phyloP scores from a whole-genome alignment of 2,329 filamentous ascomycete species.

The Penicillium hordei region DNA sequence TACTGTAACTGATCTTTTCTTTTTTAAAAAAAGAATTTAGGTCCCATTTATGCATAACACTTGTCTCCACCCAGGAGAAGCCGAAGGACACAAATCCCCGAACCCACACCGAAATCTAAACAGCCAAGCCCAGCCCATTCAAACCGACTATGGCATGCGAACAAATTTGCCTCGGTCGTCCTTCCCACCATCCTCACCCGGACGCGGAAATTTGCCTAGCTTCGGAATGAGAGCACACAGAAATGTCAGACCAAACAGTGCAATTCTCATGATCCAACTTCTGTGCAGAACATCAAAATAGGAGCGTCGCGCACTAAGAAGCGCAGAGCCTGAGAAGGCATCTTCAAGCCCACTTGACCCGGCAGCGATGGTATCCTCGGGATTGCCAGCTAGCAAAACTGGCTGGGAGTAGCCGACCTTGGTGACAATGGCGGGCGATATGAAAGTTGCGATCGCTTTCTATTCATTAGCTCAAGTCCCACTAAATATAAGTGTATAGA shows the following conservation, averaged over 20 bases:
- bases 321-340: neutral
- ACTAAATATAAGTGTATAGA: too few species aligned
- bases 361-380: neutral
- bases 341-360: neutral
- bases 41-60: neutral
- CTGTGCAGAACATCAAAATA: neutral
- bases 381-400: neutral
- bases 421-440: too few species aligned
- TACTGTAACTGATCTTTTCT: neutral
- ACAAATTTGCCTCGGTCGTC: neutral
- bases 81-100: neutral
- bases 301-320: too few species aligned
- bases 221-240: neutral
- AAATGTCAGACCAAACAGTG: neutral
- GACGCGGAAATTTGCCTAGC: neutral
- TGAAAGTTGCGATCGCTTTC: too few species aligned
- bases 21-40: neutral
- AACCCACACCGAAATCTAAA: neutral
- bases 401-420: too few species aligned
- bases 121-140: neutral
- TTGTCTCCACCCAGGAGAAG: neutral
- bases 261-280: neutral
- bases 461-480: too few species aligned
- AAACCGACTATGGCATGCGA: neutral
- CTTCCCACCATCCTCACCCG: neutral